Evolutionary conservation across 371 early-diverging fungal genomes (phyloP).

Genomic region (Actinomucor elegans): DNA sequence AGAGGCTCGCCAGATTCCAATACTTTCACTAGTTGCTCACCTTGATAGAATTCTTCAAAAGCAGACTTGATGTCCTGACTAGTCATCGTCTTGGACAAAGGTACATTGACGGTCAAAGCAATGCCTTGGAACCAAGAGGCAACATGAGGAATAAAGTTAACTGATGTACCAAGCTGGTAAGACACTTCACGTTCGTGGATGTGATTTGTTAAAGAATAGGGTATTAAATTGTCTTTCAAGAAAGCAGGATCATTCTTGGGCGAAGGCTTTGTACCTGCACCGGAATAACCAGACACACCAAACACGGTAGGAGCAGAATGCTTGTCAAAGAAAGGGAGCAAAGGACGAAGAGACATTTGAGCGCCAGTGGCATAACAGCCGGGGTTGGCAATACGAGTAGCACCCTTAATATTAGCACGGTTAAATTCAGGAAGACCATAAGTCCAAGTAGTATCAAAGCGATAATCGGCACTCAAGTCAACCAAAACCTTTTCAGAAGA

Average conservation of each 20-base stretch:
- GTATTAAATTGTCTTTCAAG: constrained; percentile 84
- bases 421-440: constrained; percentile 92
- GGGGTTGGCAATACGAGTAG: constrained; percentile 87
- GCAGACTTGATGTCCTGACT: constrained; percentile 64
- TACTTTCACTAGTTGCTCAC: constrained; percentile 83
- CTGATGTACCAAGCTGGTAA: constrained; percentile 66
- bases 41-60: constrained; percentile 71
- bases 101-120: constrained; percentile 83
- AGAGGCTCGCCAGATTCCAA: constrained; percentile 71
- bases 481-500: constrained; percentile 66
- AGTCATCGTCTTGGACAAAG: constrained; percentile 70
- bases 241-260: constrained; percentile 90
- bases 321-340: constrained; percentile 64
- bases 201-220: constrained; percentile 91
- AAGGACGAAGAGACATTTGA: constrained; percentile 86
- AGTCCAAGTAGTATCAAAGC: constrained; percentile 85
- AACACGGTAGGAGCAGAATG: constrained; percentile 74
- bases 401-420: constrained; percentile 56
- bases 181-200: constrained; percentile 95
- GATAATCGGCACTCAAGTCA: constrained; percentile 92
- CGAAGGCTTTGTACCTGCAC: constrained; percentile 95
- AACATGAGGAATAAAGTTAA: constrained; percentile 89
- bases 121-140: constrained; percentile 95
- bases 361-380: constrained; percentile 98
- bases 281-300: constrained; percentile 96